Conservation (phyloP, 352 stramenopile genomes). For the Saprolegnia diclina region DNA sequence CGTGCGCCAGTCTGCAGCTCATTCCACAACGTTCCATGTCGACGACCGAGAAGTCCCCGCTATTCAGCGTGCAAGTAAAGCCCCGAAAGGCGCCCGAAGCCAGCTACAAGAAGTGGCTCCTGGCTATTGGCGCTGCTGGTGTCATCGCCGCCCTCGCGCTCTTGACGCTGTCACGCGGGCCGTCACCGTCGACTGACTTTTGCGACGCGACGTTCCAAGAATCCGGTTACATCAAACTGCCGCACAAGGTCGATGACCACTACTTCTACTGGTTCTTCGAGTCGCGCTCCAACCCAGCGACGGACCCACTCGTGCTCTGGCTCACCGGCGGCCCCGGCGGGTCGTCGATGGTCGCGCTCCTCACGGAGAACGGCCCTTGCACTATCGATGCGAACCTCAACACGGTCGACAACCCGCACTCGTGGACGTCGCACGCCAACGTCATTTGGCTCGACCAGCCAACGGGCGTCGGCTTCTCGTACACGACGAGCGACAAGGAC, state of each 20-base stretch:
- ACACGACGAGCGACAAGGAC: constrained; percentile 33
- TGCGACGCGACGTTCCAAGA: constrained; percentile 30
- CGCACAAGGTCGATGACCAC: constrained; percentile 48
- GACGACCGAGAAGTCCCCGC: constrained; percentile 15
- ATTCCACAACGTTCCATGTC: background rate
- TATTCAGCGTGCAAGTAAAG: constrained; percentile 11
- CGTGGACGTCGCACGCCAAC: constrained; percentile 58
- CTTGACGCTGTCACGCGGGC: background rate
- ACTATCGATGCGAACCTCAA: constrained; percentile 41
- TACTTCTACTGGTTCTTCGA: constrained; percentile 71
- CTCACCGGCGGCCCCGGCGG: constrained; percentile 53
- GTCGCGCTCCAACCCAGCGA: constrained; percentile 32
- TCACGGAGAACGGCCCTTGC: constrained; percentile 64
- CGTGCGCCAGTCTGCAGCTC: background rate
- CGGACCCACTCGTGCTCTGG: constrained; percentile 60
- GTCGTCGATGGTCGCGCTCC: constrained; percentile 50
- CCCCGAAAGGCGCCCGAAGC: background rate
- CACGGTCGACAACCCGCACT: constrained; percentile 40
- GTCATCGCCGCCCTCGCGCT: background rate
- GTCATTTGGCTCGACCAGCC: constrained; percentile 70
- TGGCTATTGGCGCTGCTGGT: constrained; percentile 4
- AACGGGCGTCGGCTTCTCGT: constrained; percentile 50
- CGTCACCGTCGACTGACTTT: background rate
- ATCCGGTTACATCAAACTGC: constrained; percentile 42
- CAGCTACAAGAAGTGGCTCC: background rate